A percentile compares a stretch with the other conserved stretches of the same genome.
Conservation (phyloP, 176 grass and related monocot genomes). For the sorghum (Sorghum bicolor) region DNA sequence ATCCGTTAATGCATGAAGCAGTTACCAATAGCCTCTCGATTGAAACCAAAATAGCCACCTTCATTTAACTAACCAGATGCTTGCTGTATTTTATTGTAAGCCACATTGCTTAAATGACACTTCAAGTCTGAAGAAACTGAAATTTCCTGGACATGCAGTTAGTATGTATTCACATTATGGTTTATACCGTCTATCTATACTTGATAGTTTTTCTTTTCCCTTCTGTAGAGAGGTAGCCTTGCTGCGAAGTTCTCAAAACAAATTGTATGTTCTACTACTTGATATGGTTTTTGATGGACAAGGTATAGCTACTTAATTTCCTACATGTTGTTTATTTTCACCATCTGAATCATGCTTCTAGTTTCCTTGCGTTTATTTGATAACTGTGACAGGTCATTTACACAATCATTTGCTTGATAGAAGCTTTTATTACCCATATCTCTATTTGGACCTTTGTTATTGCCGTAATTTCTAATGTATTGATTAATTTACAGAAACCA, state of each 20-base stretch:
- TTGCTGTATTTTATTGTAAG: slow-evolving; percentile 13
- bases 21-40: neutral
- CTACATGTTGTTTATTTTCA: neutral
- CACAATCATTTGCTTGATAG: neutral
- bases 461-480: slow-evolving; percentile 16
- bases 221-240: slow-evolving; percentile 78
- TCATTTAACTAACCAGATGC: neutral
- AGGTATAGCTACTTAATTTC: slow-evolving; percentile 52
- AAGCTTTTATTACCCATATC: slow-evolving; percentile 1
- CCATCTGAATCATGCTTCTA: slow-evolving; percentile 5
- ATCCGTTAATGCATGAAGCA: slow-evolving; percentile 13
- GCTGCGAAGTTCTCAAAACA: slow-evolving; percentile 69
- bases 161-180: neutral
- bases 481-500: slow-evolving; percentile 53
- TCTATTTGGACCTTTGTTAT: slow-evolving; percentile 9
- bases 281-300: slow-evolving; percentile 47
- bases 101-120: slow-evolving; percentile 1
- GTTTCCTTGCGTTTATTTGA: slow-evolving; percentile 7
- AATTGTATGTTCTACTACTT: slow-evolving; percentile 66
- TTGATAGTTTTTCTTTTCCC: slow-evolving; percentile 24
- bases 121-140: slow-evolving; percentile 4
- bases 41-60: neutral
- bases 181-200: neutral
- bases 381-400: neutral
- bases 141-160: neutral